Evolutionary conservation across 2,329 filamentous ascomycete species (phyloP).

Genomic region (Sporothrix inflata): DNA sequence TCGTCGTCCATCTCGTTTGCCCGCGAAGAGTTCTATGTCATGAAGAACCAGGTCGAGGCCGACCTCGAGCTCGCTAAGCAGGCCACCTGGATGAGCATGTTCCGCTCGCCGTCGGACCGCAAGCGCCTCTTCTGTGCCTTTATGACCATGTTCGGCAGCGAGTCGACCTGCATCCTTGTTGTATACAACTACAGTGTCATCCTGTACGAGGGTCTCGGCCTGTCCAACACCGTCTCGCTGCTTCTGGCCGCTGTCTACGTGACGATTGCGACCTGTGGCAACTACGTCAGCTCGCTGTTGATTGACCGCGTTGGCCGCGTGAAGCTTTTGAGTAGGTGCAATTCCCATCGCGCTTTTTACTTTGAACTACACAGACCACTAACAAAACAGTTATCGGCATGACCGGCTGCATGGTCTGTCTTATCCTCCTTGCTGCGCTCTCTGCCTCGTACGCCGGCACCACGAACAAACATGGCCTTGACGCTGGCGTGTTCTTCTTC

Average conservation of each 20-base stretch:
- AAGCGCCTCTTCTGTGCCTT: background rate
- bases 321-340: background rate
- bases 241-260: constrained; percentile 7
- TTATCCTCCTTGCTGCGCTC: background rate
- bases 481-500: constrained; percentile 15
- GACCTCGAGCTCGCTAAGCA: constrained; percentile 5
- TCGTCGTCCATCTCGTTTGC: background rate
- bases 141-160: background rate
- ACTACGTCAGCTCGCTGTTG: background rate
- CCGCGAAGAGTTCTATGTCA: constrained; percentile 9
- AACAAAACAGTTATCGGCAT: background rate
- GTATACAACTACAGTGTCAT: constrained; percentile 12
- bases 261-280: background rate
- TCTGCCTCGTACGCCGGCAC: background rate
- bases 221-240: background rate
- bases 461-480: background rate
- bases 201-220: constrained; percentile 2
- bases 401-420: background rate
- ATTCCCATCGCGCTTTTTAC: background rate
- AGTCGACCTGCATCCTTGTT: background rate
- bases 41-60: constrained; percentile 7
- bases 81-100: constrained; percentile 17
- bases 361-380: background rate
- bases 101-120: background rate
- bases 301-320: constrained; percentile 9